Base-by-base conservation (phyloP, 352 stramenopile species). In the Peronospora farinosa region DNA sequence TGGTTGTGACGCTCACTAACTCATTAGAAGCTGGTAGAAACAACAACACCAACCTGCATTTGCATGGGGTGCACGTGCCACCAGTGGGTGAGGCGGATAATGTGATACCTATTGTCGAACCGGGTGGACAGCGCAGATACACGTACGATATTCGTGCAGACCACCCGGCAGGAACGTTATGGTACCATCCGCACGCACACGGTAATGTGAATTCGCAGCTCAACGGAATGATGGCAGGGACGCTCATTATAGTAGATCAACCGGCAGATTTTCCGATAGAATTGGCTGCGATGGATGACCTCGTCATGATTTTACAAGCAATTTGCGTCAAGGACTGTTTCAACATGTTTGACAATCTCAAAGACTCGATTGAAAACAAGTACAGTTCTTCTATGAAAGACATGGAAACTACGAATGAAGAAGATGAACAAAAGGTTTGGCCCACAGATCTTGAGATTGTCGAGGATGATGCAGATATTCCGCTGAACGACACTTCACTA, bases 201-300 rank as follows among this genome's bases (percentile, higher is more conserved):
- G 77, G 77, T n/a, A 68, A 86, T 43, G 64, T 85, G 23, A 91
- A 91, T 47, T 76, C 79, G 21, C 79, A 91, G 47, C 54, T 91
- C 3, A 74, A 73, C 25, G 79, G 79, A 10, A 72, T 91, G 56
- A 84, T 91, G 74, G 77, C 79, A 38, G 79, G 79, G 1, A 56
- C 69, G 19, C 51, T 91, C 7, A 67, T 88, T 40, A 70, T 91
- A 9, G 70, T 64, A 2, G 79, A 91, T 47, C 74, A 77, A 17
- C 69, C 72, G 1, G 54, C 56, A 28, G 68, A 86, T 56, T 71
- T 85, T 1, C 75, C 79, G 0, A 19, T 47, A 0, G 60, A 81
- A 23, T 60, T 88, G 30, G 67, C 71, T 1, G 35, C 47, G 13
- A 86, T 87, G 72, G 65, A 86, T 31, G 79, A 88, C 37, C 47